These are phyloP conservation scores for Amaranthus palmeri DNA, from an alignment of 148 eudicot species.

Conservation along the genomic window DNA sequence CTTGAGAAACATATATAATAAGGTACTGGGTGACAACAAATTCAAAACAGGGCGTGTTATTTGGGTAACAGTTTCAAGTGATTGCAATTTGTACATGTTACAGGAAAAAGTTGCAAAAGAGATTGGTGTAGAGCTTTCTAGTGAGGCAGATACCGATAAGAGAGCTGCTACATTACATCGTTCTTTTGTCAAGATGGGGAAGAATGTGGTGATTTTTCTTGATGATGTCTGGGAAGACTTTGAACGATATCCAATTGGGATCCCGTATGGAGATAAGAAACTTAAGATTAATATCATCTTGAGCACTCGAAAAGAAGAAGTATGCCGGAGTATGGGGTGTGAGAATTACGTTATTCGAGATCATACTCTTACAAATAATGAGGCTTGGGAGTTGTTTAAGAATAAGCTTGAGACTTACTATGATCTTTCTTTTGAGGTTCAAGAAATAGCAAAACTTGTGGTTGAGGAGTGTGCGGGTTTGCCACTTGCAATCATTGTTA, in stretches of 20 bases:
- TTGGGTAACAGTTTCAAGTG: slow-evolving; percentile 12
- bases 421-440: neutral
- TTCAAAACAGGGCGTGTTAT: neutral
- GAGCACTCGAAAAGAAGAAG: slow-evolving; percentile 11
- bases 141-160: slow-evolving; percentile 4
- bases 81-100: neutral
- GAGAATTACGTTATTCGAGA: neutral
- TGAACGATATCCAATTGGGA: neutral
- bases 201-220: neutral
- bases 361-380: neutral
- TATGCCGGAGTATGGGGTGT: slow-evolving; percentile 26
- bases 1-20: slow-evolving; percentile 1
- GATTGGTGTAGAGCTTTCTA: neutral
- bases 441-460: slow-evolving; percentile 4
- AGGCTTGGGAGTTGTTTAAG: slow-evolving; percentile 10
- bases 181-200: neutral
- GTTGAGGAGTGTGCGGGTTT: slow-evolving; percentile 10
- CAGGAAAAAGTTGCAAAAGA: slow-evolving; percentile 5
- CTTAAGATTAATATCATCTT: slow-evolving; percentile 7
- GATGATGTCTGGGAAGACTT: slow-evolving; percentile 21
- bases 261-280: slow-evolving; percentile 8
- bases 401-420: slow-evolving; percentile 1
- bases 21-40: neutral
- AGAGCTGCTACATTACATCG: slow-evolving; percentile 8
- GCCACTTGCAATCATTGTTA: slow-evolving; percentile 21